Base-by-base conservation (phyloP, 2,329 filamentous ascomycete genomes). In the Fusarium scirpi region DNA sequence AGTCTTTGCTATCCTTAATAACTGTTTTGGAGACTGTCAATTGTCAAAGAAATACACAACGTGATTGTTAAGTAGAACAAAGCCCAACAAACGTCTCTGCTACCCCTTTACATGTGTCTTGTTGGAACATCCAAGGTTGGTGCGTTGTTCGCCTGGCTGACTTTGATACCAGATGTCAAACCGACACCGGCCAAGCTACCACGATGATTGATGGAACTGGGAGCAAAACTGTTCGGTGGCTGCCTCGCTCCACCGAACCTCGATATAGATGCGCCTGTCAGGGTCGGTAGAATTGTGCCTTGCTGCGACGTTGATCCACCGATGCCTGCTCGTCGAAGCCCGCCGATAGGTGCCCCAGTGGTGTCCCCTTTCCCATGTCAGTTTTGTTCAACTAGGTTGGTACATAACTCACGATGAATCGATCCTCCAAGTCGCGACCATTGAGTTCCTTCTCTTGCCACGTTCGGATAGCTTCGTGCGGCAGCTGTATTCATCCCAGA, bases 121-220 rank as follows among this genome's bases (percentile, higher is more conserved):
- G 47, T 45, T 9, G 69, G 51, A 15, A 64, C 62, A 34, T 75
- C 59, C 13, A 74, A 38, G 12, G 66, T 67, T 41, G 70, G 60
- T n/a, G 46, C 22, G 22, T 66, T 69, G 20, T 55, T 58, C 9
- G 77, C 61, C 47, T 76, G 77, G 38, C 77, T 78, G 29, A 75
- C 71, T 49, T 75, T 79, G 11, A 79, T 62, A 18, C 76, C 78
- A 43, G 78, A 76, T 10, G 74, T 74, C 16, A 79, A 61, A 10
- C 78, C 77, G n/a, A 78, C 59, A 15, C 75, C 73, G 18, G 71
- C 24, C 18, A 78, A 56, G 13, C 65, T 66, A 20, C 62, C 52
- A 5, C 74, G 72, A 45, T 67, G 68, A 24, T 69, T 68, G 6
- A 61, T 56, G 49, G 78, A 73, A 12, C 58, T 55, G 25, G 71